Conservation (phyloP, 2,329 filamentous ascomycete genomes). For the Trichoderma breve region DNA sequence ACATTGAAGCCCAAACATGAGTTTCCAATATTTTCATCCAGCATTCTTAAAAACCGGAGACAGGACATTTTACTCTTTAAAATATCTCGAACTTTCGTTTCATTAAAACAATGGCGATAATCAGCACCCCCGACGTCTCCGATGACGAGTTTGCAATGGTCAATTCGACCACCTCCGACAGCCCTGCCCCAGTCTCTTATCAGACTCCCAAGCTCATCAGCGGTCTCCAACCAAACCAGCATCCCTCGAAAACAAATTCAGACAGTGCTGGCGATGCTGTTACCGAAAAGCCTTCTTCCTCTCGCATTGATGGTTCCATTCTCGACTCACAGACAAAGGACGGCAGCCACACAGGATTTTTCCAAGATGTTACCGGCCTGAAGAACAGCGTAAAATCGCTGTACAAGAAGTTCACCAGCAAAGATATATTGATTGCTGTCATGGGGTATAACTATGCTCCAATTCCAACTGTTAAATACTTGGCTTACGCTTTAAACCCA, state of each 20-base stretch:
- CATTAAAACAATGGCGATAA: background rate
- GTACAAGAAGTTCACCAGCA: background rate
- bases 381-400: background rate
- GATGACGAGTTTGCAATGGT: conserved; percentile 12
- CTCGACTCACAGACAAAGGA: background rate
- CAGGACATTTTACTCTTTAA: background rate
- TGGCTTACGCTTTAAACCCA: background rate
- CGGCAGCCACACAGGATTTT: background rate
- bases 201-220: conserved; percentile 6
- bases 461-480: rapidly evolving
- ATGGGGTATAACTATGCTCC: background rate
- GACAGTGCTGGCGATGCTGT: background rate
- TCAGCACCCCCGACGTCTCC: background rate
- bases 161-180: background rate
- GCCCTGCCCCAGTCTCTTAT: background rate
- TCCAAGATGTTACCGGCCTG: background rate
- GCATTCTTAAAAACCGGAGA: background rate
- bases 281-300: background rate
- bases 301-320: background rate
- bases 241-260: background rate
- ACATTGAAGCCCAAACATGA: background rate
- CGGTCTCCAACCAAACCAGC: background rate
- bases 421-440: conserved; percentile 1
- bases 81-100: background rate
- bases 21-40: background rate